These are phyloP conservation scores for Candida loeiensis DNA, from an alignment of 805 yeast genomes.

Conservation along the genomic window DNA sequence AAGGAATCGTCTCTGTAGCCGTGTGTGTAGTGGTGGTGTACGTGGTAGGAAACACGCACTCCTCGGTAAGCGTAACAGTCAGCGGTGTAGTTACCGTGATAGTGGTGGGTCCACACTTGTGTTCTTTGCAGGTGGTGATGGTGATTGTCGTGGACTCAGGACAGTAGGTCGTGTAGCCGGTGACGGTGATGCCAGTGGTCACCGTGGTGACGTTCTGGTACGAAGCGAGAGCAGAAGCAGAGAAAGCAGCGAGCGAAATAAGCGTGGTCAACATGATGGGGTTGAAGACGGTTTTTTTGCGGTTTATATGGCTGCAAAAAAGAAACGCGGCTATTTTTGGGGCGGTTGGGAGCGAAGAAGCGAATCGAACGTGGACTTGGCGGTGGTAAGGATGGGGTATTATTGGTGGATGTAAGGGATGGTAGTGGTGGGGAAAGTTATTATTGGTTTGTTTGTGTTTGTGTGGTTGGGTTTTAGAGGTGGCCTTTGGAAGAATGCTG, in stretches of 20 bases:
- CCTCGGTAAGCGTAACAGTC: constrained; percentile 32
- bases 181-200: constrained; percentile 24
- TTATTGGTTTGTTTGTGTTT: too few relatives aligned
- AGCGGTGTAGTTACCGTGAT: constrained; percentile 31
- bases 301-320: too few relatives aligned
- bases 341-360: too few relatives aligned
- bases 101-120: constrained; percentile 24
- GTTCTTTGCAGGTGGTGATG: constrained; percentile 28
- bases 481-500: too few relatives aligned
- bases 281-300: too few relatives aligned
- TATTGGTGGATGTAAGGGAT: too few relatives aligned
- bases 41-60: constrained; percentile 9
- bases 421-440: too few relatives aligned
- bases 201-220: constrained; percentile 25
- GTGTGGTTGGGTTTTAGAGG: too few relatives aligned
- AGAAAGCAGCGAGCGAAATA: constrained; percentile 24
- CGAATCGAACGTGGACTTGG: too few relatives aligned
- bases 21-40: constrained; percentile 2
- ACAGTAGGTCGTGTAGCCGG: constrained; percentile 38
- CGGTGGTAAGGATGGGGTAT: too few relatives aligned
- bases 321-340: too few relatives aligned
- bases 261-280: too few relatives aligned
- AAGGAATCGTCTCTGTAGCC: neutral
- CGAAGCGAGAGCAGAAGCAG: constrained; percentile 30
- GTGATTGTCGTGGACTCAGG: constrained; percentile 33